Base-by-base conservation (phyloP, 2,329 filamentous ascomycete species). In the Fusarium sacchari region DNA sequence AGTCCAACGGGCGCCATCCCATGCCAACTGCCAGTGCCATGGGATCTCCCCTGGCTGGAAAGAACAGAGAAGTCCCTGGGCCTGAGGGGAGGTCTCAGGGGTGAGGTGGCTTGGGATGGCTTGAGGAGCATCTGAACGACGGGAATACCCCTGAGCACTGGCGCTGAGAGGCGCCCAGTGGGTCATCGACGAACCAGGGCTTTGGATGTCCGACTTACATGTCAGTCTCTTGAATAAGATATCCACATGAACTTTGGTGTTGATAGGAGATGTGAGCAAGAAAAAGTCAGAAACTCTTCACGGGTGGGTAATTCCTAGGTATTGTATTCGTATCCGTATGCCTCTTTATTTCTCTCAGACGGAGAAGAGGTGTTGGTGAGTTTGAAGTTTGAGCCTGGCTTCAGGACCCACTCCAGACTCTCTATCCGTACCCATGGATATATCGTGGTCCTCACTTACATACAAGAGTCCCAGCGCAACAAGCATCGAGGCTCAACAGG, bases 121-220 rank as follows among this genome's bases (percentile, higher is more conserved):
- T 69, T 65, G 66, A 57, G 67, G 39, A 66, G 63, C 57, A 60
- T 60, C 52, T 70, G 65, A 64, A 60, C 67, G 64, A 71, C 70
- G 76, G 76, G 68, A 72, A 61, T 68, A 74, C 73, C 76, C 67
- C 73, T 77, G 75, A 61, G 66, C 47, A 74, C 63, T 77, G 75
- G 76, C 76, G 76, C 66, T 76, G 75, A 58, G 76, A 77, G 78
- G 73, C 75, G 75, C 72, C 73, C 69, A 66, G 76, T 78, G 76
- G 76, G 72, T 69, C 36, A 63, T 40, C 26, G 52, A 64, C 65
- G 49, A 64, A 60, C 67, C 58, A 65, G 74, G 74, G 65, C 43
- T 36, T 50, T 57, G 40, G 65, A 65, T 50, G 46, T 70, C 34
- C 47, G 60, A 64, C 65, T 69, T 66, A 71, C 60, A 75, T 72